Evolutionary conservation across 2,329 filamentous ascomycete species (phyloP).

Genomic region (Zasmidium citrigriseum): DNA sequence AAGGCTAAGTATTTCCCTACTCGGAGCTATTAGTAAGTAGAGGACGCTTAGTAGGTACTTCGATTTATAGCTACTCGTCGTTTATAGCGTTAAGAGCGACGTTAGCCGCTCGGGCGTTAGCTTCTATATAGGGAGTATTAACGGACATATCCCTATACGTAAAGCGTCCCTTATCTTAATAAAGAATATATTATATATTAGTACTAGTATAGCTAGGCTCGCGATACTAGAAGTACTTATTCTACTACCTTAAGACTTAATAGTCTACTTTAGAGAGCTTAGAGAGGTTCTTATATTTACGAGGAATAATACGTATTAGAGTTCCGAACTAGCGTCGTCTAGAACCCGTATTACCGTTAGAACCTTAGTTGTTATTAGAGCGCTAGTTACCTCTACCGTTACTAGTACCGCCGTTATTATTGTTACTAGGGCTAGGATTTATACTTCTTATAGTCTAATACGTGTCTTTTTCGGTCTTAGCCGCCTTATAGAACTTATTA

Average conservation of each 20-base stretch:
- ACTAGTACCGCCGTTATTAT: background rate
- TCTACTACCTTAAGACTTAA: background rate
- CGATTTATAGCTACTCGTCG: too few species aligned
- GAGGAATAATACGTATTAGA: background rate
- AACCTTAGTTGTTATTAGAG: background rate
- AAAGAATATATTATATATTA: too few species aligned
- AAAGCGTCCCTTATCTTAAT: background rate
- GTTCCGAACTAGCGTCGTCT: background rate
- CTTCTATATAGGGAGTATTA: too few species aligned
- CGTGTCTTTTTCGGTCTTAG: background rate
- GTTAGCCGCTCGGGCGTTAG: too few species aligned
- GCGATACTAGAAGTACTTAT: too few species aligned
- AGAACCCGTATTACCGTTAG: background rate
- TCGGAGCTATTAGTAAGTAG: too few species aligned
- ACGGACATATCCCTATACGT: background rate
- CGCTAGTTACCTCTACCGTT: background rate
- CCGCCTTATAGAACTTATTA: background rate
- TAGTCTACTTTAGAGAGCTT: too few species aligned
- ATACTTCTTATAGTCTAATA: background rate
- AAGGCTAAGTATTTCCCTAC: too few species aligned
- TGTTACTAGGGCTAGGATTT: background rate
- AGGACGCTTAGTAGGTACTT: too few species aligned
- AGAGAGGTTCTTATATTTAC: background rate
- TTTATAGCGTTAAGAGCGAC: too few species aligned
- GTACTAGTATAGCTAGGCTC: too few species aligned